Base-by-base conservation (phyloP, 352 stramenopile genomes). In the Globisporangium emineosum region DNA sequence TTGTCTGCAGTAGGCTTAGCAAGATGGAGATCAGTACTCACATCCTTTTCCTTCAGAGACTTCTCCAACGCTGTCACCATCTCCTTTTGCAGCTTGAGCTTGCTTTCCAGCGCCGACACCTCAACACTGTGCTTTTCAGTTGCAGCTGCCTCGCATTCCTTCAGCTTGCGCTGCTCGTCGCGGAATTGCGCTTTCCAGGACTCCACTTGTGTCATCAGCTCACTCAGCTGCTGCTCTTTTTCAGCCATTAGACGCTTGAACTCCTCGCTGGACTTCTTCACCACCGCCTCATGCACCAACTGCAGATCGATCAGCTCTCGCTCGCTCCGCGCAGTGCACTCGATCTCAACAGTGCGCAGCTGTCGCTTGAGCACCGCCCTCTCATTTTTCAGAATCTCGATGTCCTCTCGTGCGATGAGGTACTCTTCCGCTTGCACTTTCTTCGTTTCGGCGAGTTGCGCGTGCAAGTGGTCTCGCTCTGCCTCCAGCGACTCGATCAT, bases 151-250 rank as follows among this genome's bases (percentile, higher is more conserved):
- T 62, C 52, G 17, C 62, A 30, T 19, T 78, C 66, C 0, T 25
- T 58, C 2, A 64, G 17, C 12, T 63, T 65, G 21, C 29, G 49
- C 45, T 68, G 66, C 42, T 76, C 57, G 45, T 71, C 57, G 5
- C 83, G 62, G 43, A 82, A 60, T 57, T 81, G 66, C 19, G 79
- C 73, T 19, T 68, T 70, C 37, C 62, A 70, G 27, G 52, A 49
- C 40, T 66, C 62, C 8, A 68, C 72, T 32, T 72, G 69, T 19
- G 67, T 35, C 45, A 73, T 73, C 49, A 91, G 72, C 5, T 66
- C 56, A 19, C 62, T 62, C 27, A 85, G 74, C 52, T 86, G 70
- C 40, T 81, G 67, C 47, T 88, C 76, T 10, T 75, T 78, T 9
- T 75, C 69, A 5, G 62, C 60, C 21, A 89, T 58, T 25, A 81